Conservation (phyloP, 768 basidiomycete species). For the Crassisporium funariophilum region DNA sequence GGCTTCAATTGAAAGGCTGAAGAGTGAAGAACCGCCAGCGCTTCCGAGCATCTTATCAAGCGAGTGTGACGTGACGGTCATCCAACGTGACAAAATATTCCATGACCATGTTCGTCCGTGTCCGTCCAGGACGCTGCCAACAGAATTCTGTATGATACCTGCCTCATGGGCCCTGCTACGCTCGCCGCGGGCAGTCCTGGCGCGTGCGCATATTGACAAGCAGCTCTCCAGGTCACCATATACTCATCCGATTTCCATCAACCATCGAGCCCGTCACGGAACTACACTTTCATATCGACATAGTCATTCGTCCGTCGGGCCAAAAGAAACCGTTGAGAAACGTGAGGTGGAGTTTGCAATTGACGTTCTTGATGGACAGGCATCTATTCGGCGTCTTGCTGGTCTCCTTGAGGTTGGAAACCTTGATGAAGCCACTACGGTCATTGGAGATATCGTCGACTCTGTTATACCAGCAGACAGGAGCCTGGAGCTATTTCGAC, state of each 20-base stretch:
- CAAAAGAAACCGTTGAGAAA: not conserved
- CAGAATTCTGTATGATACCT: constrained; percentile 33
- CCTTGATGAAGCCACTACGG: constrained; percentile 28
- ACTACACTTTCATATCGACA: constrained; percentile 8
- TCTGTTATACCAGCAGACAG: constrained; percentile 2
- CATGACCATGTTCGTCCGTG: constrained; percentile 6
- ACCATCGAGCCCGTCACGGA: not conserved
- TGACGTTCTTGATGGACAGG: constrained; percentile 20
- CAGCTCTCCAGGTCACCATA: not conserved
- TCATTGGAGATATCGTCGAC: constrained; percentile 18
- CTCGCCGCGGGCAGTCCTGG: constrained; percentile 23
- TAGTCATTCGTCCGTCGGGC: constrained; percentile 7
- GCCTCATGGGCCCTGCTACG: constrained; percentile 36
- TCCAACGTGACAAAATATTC: constrained; percentile 13
- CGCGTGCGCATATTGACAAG: constrained; percentile 1
- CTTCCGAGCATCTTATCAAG: constrained; percentile 19
- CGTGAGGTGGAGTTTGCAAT: constrained; percentile 18
- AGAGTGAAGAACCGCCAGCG: constrained; percentile 12
- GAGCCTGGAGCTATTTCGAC: constrained; percentile 14
- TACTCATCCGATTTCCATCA: not conserved
- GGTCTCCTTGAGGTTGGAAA: constrained; percentile 30
- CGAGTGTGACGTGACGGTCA: constrained; percentile 20
- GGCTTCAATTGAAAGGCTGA: constrained; percentile 15
- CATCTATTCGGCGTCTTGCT: constrained; percentile 18
- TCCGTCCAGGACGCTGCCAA: not conserved